Base-by-base conservation (phyloP, 2,329 filamentous ascomycete species). In the Diaporthe vexans region DNA sequence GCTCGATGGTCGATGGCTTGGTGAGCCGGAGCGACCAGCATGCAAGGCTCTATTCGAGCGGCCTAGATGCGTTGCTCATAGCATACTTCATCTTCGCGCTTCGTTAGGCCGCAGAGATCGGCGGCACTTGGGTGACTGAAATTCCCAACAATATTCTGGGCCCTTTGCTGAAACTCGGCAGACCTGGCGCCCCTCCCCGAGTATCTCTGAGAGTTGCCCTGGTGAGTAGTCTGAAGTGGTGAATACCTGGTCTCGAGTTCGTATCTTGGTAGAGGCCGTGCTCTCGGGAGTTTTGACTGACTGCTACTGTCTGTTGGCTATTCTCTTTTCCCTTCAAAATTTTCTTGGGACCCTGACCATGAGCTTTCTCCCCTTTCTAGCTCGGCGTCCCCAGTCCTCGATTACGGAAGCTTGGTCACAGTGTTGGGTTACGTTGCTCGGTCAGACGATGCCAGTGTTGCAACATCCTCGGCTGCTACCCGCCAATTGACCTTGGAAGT, bases 401-500 rank as follows among this genome's bases (percentile, higher is more conserved):
- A 46, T 63, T 63, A 54, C 63, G 33, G 63, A 54, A 54, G 63
- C 63, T 68, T 40, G 63, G 63, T 68, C 63, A 54, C 48, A 68
- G 11, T 40, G 33, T 68, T 54, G 48, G 63, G 63, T 68, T 68
- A 54, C 63, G 63, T 54, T 54, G 8, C 21, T 26, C 63, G 33
- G 63, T 54, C 63, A 68, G 63, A 68, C 48, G 46, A 33, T 68
- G 46, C 46, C 63, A 68, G 63, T 51, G 48, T 68, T 68, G 63
- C 33, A 40, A 68, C 48, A 54, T 37, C 48, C 37, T 68, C 63
- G 63, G 63, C 63, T 68, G 63, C 63, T 68, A 68, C 63, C 63
- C 33, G 29, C 63, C 63, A 68, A 54, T 54, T 52, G 33, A 29
- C 15, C 48, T 54, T 54, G 63, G 24, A 68, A 26, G 33, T 26